Evolutionary conservation across 1,139 yeast genomes (phyloP), one percentile per base, ranked within the genome.

Genomic region (Lodderomyces metapsilosis): DNA sequence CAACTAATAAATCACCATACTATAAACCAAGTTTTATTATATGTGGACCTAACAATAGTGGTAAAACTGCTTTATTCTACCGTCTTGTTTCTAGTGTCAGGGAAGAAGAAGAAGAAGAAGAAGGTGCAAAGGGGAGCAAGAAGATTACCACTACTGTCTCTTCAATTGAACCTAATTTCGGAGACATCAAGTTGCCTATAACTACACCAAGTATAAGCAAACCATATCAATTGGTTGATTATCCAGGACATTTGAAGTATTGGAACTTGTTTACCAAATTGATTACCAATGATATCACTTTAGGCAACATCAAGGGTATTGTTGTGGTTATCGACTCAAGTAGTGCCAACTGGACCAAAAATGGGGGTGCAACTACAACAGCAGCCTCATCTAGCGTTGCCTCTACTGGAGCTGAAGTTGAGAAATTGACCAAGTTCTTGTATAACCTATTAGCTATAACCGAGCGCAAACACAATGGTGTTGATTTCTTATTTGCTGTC

Each of bases 171-270:
- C 67, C 71, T 3, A 70, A 68, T 45, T 52, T 60, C 37, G 54
- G 58, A 1, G 51, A 54, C 8, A 44, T 70, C 8, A 43, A 50
- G 10, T 53, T 72, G 17, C 78, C 78, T 2, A 53, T 71, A 34
- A 52, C 74, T 38, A 63, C 60, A 40, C 49, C 55, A 2, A 42
- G 62, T 33, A 65, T 71, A 34, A 59, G 59, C 27, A 65, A 62
- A 42, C 48, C 51, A 24, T 73, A 66, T 61, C 72, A 74, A 50
- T 58, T 89, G 36, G 73, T 84, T 39, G 98, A 91, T 57, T 82
- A 82, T 51, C 98, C 98, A 2, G 97, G 97, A 6, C 92, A 86
- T 61, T 66, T 78, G 43, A 89, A 88, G 58, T 77, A 89, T 51
- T 78, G 77, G 46, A 75, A 75, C 39, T 64, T 73, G 41, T 59